Evolutionary conservation across 768 basidiomycete species (phyloP).

Genomic region (Rhizopogon roseolus): DNA sequence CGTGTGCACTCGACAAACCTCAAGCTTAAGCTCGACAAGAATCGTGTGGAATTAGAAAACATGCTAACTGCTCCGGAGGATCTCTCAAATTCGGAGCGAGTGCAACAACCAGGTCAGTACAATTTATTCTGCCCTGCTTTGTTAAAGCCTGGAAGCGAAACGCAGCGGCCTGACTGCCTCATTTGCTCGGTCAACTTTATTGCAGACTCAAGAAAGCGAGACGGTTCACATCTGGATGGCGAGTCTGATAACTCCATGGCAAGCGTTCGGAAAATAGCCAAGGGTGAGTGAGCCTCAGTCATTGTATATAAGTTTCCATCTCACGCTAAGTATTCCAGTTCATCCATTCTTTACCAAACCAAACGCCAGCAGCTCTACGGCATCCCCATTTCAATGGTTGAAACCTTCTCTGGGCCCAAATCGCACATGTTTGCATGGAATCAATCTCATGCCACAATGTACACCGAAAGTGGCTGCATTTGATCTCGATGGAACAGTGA

Average conservation of each 20-base stretch:
- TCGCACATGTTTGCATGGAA: slow-evolving; percentile 31
- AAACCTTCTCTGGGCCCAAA: slow-evolving; percentile 31
- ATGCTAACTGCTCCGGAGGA: not conserved
- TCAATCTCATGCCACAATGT: slow-evolving; percentile 26
- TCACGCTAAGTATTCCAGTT: slow-evolving; percentile 17
- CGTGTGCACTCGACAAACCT: no score
- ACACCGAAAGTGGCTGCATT: slow-evolving; percentile 68
- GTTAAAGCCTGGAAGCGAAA: not conserved
- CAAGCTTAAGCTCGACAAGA: no score
- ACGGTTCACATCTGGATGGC: slow-evolving; percentile 7
- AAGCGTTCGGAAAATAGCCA: slow-evolving; percentile 16
- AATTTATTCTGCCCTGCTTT: not conserved
- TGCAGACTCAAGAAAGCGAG: slow-evolving; percentile 13
- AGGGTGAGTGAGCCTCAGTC: slow-evolving; percentile 19
- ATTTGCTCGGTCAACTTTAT: not conserved
- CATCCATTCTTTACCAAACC: slow-evolving; percentile 39
- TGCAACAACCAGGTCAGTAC: not conserved
- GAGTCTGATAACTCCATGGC: slow-evolving; percentile 9
- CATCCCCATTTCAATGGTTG: slow-evolving; percentile 23
- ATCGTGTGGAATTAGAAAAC: not conserved
- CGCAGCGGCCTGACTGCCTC: not conserved
- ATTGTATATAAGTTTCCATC: not conserved
- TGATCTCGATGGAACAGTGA: slow-evolving; percentile 86
- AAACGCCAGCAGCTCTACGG: slow-evolving; percentile 1
- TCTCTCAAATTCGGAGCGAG: not conserved